phyloP scores from a whole-genome alignment of 495 filamentous ascomycete genomes.

The Amniculicola lignicola region DNA sequence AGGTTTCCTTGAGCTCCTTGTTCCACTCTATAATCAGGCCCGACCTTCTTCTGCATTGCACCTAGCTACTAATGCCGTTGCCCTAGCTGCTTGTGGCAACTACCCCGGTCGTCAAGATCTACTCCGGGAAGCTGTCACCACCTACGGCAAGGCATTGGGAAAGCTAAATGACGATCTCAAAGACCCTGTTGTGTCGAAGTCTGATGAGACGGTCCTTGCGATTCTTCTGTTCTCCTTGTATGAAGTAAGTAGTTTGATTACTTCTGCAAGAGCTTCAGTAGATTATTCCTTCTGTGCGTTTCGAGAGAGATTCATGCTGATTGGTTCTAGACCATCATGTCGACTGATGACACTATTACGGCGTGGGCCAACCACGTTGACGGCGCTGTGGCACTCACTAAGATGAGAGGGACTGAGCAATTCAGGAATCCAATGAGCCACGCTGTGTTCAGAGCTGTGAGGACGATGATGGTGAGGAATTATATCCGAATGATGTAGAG shows the following conservation, averaged over 20 bases:
- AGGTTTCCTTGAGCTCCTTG: slow-evolving; percentile 35
- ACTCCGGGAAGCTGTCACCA: slow-evolving; percentile 21
- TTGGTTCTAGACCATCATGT: slow-evolving; percentile 28
- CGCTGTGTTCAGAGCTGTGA: slow-evolving; percentile 37
- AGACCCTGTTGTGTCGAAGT: slow-evolving; percentile 31
- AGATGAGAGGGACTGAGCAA: slow-evolving; percentile 35
- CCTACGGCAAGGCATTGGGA: slow-evolving; percentile 36
- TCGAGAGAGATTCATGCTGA: not conserved
- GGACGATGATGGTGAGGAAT: slow-evolving; percentile 37
- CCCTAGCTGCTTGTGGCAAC: slow-evolving; percentile 33
- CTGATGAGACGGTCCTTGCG: slow-evolving; percentile 35
- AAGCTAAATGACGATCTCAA: slow-evolving; percentile 32
- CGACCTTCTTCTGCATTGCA: slow-evolving; percentile 34
- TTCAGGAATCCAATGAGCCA: slow-evolving; percentile 35
- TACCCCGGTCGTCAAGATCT: slow-evolving; percentile 35
- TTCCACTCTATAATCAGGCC: slow-evolving; percentile 34
- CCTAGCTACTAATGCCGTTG: slow-evolving; percentile 36
- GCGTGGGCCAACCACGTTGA: slow-evolving; percentile 38
- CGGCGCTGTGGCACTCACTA: slow-evolving; percentile 37
- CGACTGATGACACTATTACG: slow-evolving; percentile 28
- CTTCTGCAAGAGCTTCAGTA: slow-evolving; percentile 22
- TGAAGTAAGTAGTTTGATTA: slow-evolving; percentile 33
- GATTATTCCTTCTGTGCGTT: not conserved
- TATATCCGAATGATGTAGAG: not conserved
- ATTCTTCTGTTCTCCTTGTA: slow-evolving; percentile 38